phyloP scores from a whole-genome alignment of 768 basidiomycete species.

The Termitomyces sp. region DNA sequence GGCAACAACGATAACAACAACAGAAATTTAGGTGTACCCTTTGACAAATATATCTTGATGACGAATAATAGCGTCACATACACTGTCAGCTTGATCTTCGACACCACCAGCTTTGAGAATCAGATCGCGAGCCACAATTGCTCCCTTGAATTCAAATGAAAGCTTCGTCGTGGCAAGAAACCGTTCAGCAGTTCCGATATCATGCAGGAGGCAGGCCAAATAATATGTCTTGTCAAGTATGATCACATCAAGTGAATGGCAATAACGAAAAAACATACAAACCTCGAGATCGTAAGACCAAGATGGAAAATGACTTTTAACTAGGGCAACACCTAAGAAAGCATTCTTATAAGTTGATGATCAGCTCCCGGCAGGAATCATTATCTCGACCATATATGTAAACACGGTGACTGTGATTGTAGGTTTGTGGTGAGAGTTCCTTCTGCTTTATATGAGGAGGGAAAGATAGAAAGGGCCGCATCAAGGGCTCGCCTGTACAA shows the following conservation, averaged over 20 bases:
- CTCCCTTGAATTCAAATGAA: slow-evolving; percentile 53
- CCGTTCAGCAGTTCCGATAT: slow-evolving; percentile 43
- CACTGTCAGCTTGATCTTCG: slow-evolving; percentile 45
- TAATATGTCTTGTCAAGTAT: slow-evolving; percentile 34
- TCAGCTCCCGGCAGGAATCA: neutral
- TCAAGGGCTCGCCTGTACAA: slow-evolving; percentile 26
- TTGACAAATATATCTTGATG: slow-evolving; percentile 44
- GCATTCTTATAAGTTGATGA: neutral
- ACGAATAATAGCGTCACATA: slow-evolving; percentile 45
- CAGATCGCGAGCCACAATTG: slow-evolving; percentile 43
- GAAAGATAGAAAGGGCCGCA: neutral
- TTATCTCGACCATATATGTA: slow-evolving; percentile 39
- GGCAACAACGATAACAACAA: neutral
- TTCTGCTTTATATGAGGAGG: slow-evolving; percentile 19
- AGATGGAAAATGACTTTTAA: slow-evolving; percentile 37
- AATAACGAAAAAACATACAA: neutral
- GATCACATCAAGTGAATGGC: neutral
- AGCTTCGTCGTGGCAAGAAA: slow-evolving; percentile 48
- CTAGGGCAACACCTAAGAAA: slow-evolving; percentile 38
- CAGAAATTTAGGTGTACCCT: slow-evolving; percentile 22
- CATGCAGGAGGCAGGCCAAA: slow-evolving; percentile 45
- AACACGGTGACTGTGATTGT: slow-evolving; percentile 44
- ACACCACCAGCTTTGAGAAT: slow-evolving; percentile 35
- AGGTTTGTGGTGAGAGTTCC: slow-evolving; percentile 38
- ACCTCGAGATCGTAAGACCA: slow-evolving; percentile 37